Evolutionary conservation across 306 rosid species (phyloP).

Genomic region (Astragalus glycyphyllos): DNA sequence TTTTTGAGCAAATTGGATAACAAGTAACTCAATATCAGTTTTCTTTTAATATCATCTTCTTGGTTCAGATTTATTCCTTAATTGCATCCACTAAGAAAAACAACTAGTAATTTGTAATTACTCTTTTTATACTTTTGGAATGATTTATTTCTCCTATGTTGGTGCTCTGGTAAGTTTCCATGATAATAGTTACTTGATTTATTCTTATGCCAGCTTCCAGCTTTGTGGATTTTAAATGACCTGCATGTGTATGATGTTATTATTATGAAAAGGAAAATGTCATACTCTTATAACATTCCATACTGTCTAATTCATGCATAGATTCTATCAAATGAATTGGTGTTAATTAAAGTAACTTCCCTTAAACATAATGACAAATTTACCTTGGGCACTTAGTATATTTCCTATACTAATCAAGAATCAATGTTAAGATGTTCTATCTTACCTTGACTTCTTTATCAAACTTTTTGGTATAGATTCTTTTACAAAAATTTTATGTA

Average conservation of each 20-base stretch:
- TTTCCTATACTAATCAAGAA: too few species aligned
- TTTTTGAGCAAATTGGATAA: background rate
- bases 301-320: background rate
- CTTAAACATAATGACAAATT: too few species aligned
- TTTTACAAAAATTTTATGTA: too few species aligned
- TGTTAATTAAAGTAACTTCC: too few species aligned
- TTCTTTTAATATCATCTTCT: background rate
- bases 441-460: too few species aligned
- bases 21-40: slow-evolving; percentile 15
- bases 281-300: background rate
- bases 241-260: background rate
- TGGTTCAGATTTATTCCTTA: slow-evolving; percentile 3
- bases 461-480: too few species aligned
- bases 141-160: background rate
- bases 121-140: background rate
- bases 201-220: background rate
- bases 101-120: background rate
- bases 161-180: slow-evolving; percentile 1
- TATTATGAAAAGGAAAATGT: slow-evolving; percentile 8
- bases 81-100: background rate
- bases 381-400: too few species aligned
- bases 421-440: too few species aligned
- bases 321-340: too few species aligned
- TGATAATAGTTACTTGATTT: slow-evolving; percentile 5
- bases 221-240: slow-evolving; percentile 16